Conservation (phyloP, 768 basidiomycete genomes). For the Rhodosporidiobolus sp. region DNA sequence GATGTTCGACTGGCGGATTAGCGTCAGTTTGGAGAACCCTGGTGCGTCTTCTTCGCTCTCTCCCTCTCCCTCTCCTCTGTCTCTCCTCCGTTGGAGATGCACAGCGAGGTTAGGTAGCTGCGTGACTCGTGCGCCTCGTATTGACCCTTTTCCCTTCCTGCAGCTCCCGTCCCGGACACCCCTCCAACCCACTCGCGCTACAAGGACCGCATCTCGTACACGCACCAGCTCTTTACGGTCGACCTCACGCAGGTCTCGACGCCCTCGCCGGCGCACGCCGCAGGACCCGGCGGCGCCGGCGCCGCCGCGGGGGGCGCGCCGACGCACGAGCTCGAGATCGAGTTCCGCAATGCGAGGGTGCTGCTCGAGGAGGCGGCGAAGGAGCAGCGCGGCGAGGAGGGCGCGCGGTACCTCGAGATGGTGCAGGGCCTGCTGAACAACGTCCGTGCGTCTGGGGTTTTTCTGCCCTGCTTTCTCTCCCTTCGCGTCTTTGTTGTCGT, state of each 20-base stretch:
- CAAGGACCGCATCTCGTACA: conserved; percentile 90
- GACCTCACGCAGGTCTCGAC: conserved; percentile 84
- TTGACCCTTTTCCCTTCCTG: neutral
- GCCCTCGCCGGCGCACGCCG: neutral
- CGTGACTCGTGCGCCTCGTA: too few relatives aligned
- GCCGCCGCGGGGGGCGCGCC: neutral
- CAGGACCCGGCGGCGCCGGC: neutral
- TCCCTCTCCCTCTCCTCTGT: neutral
- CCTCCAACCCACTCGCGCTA: conserved; percentile 48
- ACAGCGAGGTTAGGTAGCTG: too few relatives aligned
- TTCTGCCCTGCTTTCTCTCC: neutral
- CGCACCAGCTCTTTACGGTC: conserved; percentile 86
- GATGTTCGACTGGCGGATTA: conserved; percentile 84
- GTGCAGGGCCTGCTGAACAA: conserved; percentile 91
- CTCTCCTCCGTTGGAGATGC: too few relatives aligned
- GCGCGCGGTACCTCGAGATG: conserved; percentile 77
- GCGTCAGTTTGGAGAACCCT: conserved; percentile 85
- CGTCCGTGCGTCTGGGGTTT: conserved; percentile 54
- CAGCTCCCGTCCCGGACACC: conserved; percentile 25
- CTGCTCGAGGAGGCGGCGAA: conserved; percentile 69
- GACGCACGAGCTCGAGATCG: conserved; percentile 85
- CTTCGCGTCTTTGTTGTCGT: neutral
- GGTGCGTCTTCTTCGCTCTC: conserved; percentile 53
- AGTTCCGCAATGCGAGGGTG: conserved; percentile 66
- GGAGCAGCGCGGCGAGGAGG: conserved; percentile 59